Evolutionary conservation across 1,284 basidiomycete species (phyloP).

Genomic region (Tremellales sp.): DNA sequence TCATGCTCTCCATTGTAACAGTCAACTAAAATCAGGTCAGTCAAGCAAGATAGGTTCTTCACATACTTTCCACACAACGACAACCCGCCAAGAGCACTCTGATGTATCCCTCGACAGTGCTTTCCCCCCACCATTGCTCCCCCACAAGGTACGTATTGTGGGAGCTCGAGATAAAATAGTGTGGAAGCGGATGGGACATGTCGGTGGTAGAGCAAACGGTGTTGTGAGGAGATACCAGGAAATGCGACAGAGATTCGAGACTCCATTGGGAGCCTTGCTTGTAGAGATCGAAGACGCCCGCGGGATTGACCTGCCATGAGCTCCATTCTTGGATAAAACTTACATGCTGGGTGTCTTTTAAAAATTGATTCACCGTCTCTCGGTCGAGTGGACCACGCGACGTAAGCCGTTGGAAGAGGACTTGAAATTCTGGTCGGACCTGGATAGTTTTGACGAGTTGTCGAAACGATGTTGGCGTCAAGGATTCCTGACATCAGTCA

Average conservation of each 20-base stretch:
- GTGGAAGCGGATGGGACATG: conserved; percentile 75
- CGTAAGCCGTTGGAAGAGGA: conserved; percentile 59
- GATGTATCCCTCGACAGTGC: conserved; percentile 94
- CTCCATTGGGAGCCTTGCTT: conserved; percentile 25
- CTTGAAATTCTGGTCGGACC: conserved; percentile 71
- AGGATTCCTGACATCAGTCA: conserved; percentile 44
- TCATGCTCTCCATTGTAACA: conserved; percentile 84
- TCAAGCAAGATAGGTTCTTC: not conserved
- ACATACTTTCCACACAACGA: conserved; percentile 83
- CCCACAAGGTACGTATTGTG: conserved; percentile 98
- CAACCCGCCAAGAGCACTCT: conserved; percentile 86
- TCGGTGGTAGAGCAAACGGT: conserved; percentile 56
- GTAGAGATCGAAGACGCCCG: conserved; percentile 25
- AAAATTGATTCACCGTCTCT: conserved; percentile 61
- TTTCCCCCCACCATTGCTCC: conserved; percentile 86
- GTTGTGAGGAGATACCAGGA: conserved; percentile 69
- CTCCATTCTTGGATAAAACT: not conserved
- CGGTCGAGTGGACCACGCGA: conserved; percentile 54
- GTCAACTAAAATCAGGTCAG: conserved; percentile 63
- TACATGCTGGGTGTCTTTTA: conserved; percentile 63
- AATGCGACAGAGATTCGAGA: conserved; percentile 57
- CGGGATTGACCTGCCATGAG: conserved; percentile 29
- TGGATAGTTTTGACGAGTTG: conserved; percentile 81
- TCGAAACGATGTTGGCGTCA: conserved; percentile 82
- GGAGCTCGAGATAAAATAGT: conserved; percentile 90